Base-by-base conservation (phyloP, 257 asterid genomes). In the Scutellaria baicalensis region DNA sequence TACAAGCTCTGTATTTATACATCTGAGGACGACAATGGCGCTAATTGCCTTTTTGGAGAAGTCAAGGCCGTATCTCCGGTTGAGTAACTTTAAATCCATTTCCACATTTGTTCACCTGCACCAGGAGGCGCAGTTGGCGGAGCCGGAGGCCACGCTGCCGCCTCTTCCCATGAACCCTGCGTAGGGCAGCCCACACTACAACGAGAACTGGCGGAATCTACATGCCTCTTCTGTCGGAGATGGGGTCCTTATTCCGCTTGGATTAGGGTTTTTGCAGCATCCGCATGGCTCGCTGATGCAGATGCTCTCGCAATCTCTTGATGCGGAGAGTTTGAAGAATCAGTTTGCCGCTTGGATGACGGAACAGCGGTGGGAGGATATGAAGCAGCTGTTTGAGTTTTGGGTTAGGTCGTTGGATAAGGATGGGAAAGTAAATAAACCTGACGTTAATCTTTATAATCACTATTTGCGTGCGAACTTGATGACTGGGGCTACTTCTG, bases 91-190 rank as follows among this genome's bases (percentile, higher is more conserved):
- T 67, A 89, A 83, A 84, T 82, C 82, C 70, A 87, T 93, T 73
- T 72, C 97, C 64, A 87, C 99, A 50, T 80, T 79, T 75, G 76
- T 82, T 10, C 81, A 83, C 59, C 96, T 87, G 75, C 84, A 68
- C 21, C 94, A 86, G 58, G 89, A 91, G 78, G 86, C 94, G 51
- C 82, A 75, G 64, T 80, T 81, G 56, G 89, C 82, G 16, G 91
- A 81, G 43, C 73, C 81, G 1, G 55, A 82, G 45, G 73, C 75
- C 23, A 50, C 33, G 11, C 71, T 74, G 14, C 85, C 79, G 74
- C 86, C 96, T 6, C 79, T 89, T 12, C 99, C 97, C 0, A 91
- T 91, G 17, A 91, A 85, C 17, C 95, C 98, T 0, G 85, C 91
- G 3, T 65, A 90, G 50, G 95, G 97, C 33, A 86, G 87, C 69